phyloP scores from a whole-genome alignment of 495 filamentous ascomycete genomes.

The Neurospora pannonica region DNA sequence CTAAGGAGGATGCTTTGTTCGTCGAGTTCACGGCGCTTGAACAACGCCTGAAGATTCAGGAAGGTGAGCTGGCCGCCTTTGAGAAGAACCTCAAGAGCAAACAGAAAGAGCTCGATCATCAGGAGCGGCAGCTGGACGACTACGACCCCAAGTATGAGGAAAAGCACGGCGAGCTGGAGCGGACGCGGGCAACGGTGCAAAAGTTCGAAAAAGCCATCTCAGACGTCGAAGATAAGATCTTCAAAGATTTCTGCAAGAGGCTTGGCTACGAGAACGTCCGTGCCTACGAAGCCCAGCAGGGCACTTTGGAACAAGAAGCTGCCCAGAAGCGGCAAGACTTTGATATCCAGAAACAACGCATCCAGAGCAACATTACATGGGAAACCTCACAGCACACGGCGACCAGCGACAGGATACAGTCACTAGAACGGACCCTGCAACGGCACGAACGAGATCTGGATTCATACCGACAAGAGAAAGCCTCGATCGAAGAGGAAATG shows the following conservation, averaged over 20 bases:
- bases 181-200: slow-evolving; percentile 54
- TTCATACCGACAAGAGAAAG: slow-evolving; percentile 63
- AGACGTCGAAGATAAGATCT: slow-evolving; percentile 81
- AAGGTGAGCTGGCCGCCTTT: slow-evolving; percentile 69
- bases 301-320: slow-evolving; percentile 78
- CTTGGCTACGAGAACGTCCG: slow-evolving; percentile 84
- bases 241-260: slow-evolving; percentile 74
- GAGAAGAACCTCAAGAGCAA: slow-evolving; percentile 82
- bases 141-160: slow-evolving; percentile 70
- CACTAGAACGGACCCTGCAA: slow-evolving; percentile 54
- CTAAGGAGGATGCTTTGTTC: slow-evolving; percentile 71
- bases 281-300: slow-evolving; percentile 87
- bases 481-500: slow-evolving; percentile 60
- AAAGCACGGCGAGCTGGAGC: slow-evolving; percentile 55
- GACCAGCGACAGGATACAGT: slow-evolving; percentile 59
- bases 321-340: slow-evolving; percentile 81
- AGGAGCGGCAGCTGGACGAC: slow-evolving; percentile 59
- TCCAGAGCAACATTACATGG: slow-evolving; percentile 72
- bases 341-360: slow-evolving; percentile 66
- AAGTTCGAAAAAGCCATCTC: slow-evolving; percentile 69
- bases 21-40: slow-evolving; percentile 78
- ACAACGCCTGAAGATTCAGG: slow-evolving; percentile 58
- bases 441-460: slow-evolving; percentile 56
- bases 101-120: slow-evolving; percentile 68
- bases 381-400: slow-evolving; percentile 60